Percentiles rank a stretch among this genome's conserved stretches.
Evolutionary conservation across 73 alveolate genomes (phyloP).

Genomic region (Tetrahymena thermophila): DNA sequence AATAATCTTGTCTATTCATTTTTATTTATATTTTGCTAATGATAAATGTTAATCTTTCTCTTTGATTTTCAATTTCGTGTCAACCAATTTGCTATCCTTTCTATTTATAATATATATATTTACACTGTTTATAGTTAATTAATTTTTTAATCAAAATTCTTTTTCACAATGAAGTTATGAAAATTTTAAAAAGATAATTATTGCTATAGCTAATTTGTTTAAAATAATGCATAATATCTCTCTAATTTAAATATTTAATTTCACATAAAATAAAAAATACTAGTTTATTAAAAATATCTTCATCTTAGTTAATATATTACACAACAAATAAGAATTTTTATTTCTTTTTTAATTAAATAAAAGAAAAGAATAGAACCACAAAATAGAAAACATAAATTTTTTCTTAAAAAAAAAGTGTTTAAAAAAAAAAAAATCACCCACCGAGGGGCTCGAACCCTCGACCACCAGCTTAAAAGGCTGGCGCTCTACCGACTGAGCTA

Average conservation of each 20-base stretch:
- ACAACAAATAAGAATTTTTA: too few relatives aligned
- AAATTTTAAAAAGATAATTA: background rate
- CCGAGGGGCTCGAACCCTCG: slow-evolving; percentile 10
- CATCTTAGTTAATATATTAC: too few relatives aligned
- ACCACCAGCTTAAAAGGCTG: slow-evolving; percentile 5
- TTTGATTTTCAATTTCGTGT: too few relatives aligned
- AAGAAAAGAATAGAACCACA: background rate
- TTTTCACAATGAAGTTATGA: background rate
- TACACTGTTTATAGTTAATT: background rate
- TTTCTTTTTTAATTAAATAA: too few relatives aligned
- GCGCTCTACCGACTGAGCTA: slow-evolving; percentile 7
- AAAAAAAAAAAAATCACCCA: background rate
- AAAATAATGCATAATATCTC: background rate
- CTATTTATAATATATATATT: too few relatives aligned
- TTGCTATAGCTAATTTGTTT: background rate
- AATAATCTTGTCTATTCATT: background rate
- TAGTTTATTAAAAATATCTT: too few relatives aligned
- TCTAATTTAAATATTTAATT: too few relatives aligned
- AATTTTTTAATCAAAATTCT: background rate
- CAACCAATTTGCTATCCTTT: background rate
- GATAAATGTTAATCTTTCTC: background rate
- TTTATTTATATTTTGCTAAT: background rate
- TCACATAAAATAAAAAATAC: background rate
- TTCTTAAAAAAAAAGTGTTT: background rate
- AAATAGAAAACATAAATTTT: background rate